Evolutionary conservation across 306 rosid species (phyloP), one percentile per base, ranked within the genome.

Genomic region (Casuarina cunninghamiana): DNA sequence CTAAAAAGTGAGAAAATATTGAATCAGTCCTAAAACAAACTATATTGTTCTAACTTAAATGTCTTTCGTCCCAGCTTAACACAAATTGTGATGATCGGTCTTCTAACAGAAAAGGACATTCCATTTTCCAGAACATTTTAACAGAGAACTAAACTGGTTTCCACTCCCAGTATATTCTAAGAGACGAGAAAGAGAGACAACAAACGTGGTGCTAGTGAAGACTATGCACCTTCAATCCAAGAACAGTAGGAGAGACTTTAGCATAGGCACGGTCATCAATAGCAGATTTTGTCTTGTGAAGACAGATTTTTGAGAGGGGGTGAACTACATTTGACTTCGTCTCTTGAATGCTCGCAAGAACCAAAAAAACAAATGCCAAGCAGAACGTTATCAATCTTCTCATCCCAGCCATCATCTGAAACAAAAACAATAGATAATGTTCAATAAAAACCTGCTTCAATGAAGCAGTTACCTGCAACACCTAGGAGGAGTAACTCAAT

Each of bases 321-420:
- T 93, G 97, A 32, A 72, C 83, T 70, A 88, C 96, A 85, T 91
- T 89, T 62, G 93, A 85, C 57, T 51, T 69, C 79, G 46, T 90
- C 69, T 70, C 77, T 43, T 80, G 84, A 72, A 86, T 77, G 49
- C 73, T 69, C 49, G 85, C 72, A 84, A 88, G 83, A 73, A 78
- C 70, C 32, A 26, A 26, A 62, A 87, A 69, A 21, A 84, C 55
- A 63, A 84, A 42, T 57, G 83, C 77, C 72, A 91, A 78, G 57
- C 66, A 80, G 49, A 86, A 7, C 61, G 75, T 69, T 74, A 77
- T 73, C 75, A 86, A 46, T 65, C 73, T 62, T 51, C 79, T 81
- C 90, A 84, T 86, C 78, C 32, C 32, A 26, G 32, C 1, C 32
- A 26, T 26, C 32, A 26, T 26, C 32, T 26, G 32, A 26, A 26